Base-by-base conservation (phyloP, 2,329 filamentous ascomycete species). In the Fusarium sp. region DNA sequence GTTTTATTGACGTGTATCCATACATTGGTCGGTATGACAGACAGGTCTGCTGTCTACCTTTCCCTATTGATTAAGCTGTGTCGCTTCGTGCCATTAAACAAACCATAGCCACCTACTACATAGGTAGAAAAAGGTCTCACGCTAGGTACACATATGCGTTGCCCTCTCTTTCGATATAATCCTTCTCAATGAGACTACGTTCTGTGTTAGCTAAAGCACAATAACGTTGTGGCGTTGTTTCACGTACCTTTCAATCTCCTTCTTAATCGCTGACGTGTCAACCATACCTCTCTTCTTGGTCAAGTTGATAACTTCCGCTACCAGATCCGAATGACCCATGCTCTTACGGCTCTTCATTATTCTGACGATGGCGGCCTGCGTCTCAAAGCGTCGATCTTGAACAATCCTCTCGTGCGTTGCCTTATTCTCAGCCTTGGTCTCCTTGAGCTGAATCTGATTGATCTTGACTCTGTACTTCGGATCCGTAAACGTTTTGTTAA, bases 401-500 rank as follows among this genome's bases (percentile, higher is more conserved):
- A 90, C 90, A 6, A 99, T 93, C 43, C 93, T 88, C 78, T 97
- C 91, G 79, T 98, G 94, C 2, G 94, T 98, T 73, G 92, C 93
- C 79, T 94, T 92, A 81, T 97, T 97, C 80, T 99, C 96, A 75
- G 95, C 92, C 73, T 92, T 92, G 1, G 96, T 98, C 81, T 99
- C 96, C 80, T 96, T 96, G 50, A 97, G 87, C 80, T 99, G 96
- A 72, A 99, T 96, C 80, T 97, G 95, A 81, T 98, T 99, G 83
- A 99, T 97, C 83, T 99, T 99, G 81, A 99, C 90, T 57, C 94
- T 89, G 79, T 92, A 92, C 79, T 96, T 97, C 20, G 90, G 86
- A 75, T 97, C 91, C 4, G 82, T 82, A 79, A 99, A 99, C 17
- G 78, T 77, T 44, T 85, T 79, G 81, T 97, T 97, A 75, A 97